These are phyloP conservation scores for Clavispora vitiphila DNA, from an alignment of 805 yeast genomes.

Conservation along the genomic window DNA sequence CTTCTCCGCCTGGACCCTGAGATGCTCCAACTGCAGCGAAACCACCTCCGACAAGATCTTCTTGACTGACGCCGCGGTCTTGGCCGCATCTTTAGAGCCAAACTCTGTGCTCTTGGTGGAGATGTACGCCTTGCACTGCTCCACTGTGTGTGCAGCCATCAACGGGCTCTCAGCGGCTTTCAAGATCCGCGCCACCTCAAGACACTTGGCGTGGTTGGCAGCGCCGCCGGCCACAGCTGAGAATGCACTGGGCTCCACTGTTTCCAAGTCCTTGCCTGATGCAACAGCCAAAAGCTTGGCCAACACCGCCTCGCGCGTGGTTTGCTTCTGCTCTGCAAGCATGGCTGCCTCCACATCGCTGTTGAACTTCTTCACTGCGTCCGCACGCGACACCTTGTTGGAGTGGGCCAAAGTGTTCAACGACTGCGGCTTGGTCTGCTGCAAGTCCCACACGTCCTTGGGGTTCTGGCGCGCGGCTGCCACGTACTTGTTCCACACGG, in stretches of 20 bases:
- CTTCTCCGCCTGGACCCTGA: constrained; percentile 26
- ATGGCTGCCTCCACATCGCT: constrained; percentile 36
- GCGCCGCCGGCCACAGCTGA: constrained; percentile 12
- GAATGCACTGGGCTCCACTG: constrained; percentile 11
- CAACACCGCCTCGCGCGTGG: constrained; percentile 46
- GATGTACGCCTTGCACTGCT: constrained; percentile 21
- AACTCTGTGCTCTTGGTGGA: constrained; percentile 33
- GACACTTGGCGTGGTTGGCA: constrained; percentile 32
- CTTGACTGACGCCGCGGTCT: constrained; percentile 29
- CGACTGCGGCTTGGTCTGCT: constrained; percentile 37
- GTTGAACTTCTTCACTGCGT: constrained; percentile 27
- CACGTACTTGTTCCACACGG: constrained; percentile 72
- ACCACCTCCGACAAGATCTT: constrained; percentile 34
- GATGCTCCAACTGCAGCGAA: constrained; percentile 26
- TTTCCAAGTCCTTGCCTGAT: constrained; percentile 20
- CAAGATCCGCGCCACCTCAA: constrained; percentile 26
- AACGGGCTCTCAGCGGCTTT: constrained; percentile 24
- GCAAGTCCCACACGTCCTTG: constrained; percentile 48
- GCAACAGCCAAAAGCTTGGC: constrained; percentile 35
- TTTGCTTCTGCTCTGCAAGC: constrained; percentile 36
- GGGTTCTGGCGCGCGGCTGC: constrained; percentile 54
- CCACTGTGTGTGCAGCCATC: constrained; percentile 15
- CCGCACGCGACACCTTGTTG: constrained; percentile 4
- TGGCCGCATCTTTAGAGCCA: constrained; percentile 24
- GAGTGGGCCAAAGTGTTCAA: constrained; percentile 23